Base-by-base conservation (phyloP, 2,329 filamentous ascomycete genomes). In the Orbilia ellipsospora region DNA sequence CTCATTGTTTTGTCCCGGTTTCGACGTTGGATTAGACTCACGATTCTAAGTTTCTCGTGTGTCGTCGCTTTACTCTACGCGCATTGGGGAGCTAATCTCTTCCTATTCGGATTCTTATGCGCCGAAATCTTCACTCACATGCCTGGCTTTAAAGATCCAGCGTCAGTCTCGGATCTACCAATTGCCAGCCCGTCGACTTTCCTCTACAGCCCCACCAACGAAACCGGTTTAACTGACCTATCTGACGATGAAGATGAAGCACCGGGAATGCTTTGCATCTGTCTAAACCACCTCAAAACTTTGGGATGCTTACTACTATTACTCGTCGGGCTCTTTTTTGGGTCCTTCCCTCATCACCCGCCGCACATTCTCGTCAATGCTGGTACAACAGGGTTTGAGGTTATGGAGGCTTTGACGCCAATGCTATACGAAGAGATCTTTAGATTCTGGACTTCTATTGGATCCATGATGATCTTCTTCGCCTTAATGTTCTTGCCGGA, bases 1-100 rank as follows among this genome's bases (percentile, higher is more conserved):
- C 70, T 85, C 12, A 80, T 82, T 44, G 77, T 77, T 12, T 77
- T 84, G 1, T 81, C 82, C n/a, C 79, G 82, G 13, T 77, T 84
- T 36, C 80, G 80, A 55, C 75, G 81, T 5, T 75, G 77, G 10
- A 69, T 83, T 12, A 81, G 84, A 0, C 79, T 83, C 56, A 40
- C 16, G 55, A 4, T 61, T 50, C 44, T 48, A 18, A 48, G 44
- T 12, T n/a, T 48, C 16, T 61, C 10, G 18, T 45, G 0, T 48
- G 6, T 5, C 7, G 18, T 45, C 0, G 36, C 12, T 4, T 26
- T 65, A 5, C n/a, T 18, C 2, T 54, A 62, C n/a, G 61, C 52
- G 5, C 42, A 40, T 5, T 73, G 69, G 69, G 23, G 23, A 42
- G 54, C 52, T n/a, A 48, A 18, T 44, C 56, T 73, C 0, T 73